Evolutionary conservation across 805 yeast species (phyloP).

Genomic region (Candida sanyiensis): DNA sequence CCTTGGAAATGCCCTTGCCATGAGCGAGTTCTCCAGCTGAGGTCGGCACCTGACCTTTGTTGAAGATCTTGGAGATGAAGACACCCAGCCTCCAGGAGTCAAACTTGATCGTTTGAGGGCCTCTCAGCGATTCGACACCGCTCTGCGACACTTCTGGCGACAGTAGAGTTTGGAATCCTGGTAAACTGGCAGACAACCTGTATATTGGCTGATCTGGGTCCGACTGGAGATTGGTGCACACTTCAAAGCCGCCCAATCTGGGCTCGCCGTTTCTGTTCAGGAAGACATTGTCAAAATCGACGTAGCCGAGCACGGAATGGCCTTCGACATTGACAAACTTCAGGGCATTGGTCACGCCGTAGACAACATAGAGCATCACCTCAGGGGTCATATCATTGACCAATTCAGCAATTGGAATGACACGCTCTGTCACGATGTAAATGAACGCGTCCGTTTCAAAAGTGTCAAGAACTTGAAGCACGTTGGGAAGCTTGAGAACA

Average conservation of each 20-base stretch:
- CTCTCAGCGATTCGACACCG: constrained; percentile 38
- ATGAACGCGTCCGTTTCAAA: constrained; percentile 52
- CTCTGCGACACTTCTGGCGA: constrained; percentile 50
- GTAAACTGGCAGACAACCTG: constrained; percentile 30
- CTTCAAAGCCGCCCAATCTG: constrained; percentile 79
- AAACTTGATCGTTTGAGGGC: constrained; percentile 37
- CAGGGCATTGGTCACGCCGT: constrained; percentile 48
- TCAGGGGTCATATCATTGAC: constrained; percentile 37
- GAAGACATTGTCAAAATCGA: constrained; percentile 52
- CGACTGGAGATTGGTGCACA: constrained; percentile 42
- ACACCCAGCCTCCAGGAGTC: constrained; percentile 65
- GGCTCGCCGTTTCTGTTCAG: constrained; percentile 73
- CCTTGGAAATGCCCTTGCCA: constrained; percentile 31
- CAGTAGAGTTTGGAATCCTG: constrained; percentile 28
- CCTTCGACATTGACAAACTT: constrained; percentile 52
- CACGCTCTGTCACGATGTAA: constrained; percentile 64
- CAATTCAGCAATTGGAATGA: constrained; percentile 41
- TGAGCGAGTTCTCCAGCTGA: constrained; percentile 8
- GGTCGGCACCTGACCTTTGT: constrained; percentile 15
- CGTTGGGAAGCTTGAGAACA: constrained; percentile 63
- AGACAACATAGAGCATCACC: constrained; percentile 48
- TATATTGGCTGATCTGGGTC: constrained; percentile 29
- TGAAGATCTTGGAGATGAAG: constrained; percentile 44
- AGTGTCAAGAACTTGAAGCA: constrained; percentile 56
- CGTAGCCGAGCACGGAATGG: constrained; percentile 56